Base-by-base conservation (phyloP, 2,329 filamentous ascomycete species). In the Penicillium sp. region DNA sequence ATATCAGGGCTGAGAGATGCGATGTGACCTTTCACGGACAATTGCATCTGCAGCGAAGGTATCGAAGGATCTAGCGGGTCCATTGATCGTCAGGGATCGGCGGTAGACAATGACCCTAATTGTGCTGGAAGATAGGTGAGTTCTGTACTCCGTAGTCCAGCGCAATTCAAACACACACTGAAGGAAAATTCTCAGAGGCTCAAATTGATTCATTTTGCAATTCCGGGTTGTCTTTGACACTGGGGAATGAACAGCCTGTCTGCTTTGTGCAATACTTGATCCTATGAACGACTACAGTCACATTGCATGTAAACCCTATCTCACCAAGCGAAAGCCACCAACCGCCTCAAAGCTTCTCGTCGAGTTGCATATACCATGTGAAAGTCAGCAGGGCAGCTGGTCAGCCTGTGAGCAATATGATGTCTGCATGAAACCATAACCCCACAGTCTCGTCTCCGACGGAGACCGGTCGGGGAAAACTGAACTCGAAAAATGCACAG, bases 11-110 rank as follows among this genome's bases (percentile, higher is more conserved):
- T 43, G 39, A 22, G 34, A 34, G n/a, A 31, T 31, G 31, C 50
- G 47, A 63, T 63, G 55, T 61, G 56, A 61, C 60, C 49, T 40
- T 57, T 57, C 46, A 43, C 55, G 42, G 40, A 47, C 21, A 46
- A 49, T 38, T n/a, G 36, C 34, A 39, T 44, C 22, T 54, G 42
- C 44, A 46, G 22, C 16, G 43, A 47, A 50, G 49, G 7, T 18
- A 24, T 50, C 16, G 47, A 47, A 46, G 51, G 18, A 47, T 47
- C 42, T 46, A 47, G 42, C 43, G 32, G 42, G 29, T 52, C 42
- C 24, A 31, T 39, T 27, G 40, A 61, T 57, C 52, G 21, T 49
- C 50, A 29, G 38, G 10, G 36, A 49, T 57, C 47, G 16, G 16
- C 45, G 49, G 9, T 31, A 27, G 10, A 42, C 14, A 43, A n/a